Percentiles rank a stretch among this genome's conserved stretches.
These are phyloP conservation scores for Castanea crenata DNA, from an alignment of 306 rosid species.

Conservation along the genomic window DNA sequence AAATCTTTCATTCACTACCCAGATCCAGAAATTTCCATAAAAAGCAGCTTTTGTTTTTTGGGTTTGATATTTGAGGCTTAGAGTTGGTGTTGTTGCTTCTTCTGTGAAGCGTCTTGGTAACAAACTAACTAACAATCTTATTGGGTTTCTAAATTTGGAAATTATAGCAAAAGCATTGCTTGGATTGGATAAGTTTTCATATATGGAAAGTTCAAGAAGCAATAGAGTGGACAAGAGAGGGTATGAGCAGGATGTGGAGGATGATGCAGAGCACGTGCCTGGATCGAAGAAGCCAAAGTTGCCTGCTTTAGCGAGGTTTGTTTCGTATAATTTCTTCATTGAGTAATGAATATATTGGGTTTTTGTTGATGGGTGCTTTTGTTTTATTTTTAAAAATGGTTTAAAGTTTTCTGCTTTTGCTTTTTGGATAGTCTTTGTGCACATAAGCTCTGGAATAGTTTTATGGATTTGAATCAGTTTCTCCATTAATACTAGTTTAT, in stretches of 20 bases:
- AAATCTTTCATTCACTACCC: constrained; percentile 18
- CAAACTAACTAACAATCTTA: not conserved
- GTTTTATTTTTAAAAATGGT: not conserved
- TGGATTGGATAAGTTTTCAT: constrained; percentile 47
- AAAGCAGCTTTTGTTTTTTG: constrained; percentile 4
- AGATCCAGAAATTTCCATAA: constrained; percentile 33
- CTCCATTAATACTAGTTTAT: too few relatives aligned
- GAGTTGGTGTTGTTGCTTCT: not conserved
- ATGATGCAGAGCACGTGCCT: constrained; percentile 31
- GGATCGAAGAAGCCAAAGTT: constrained; percentile 61
- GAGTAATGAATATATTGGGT: not conserved
- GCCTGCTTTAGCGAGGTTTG: constrained; percentile 80
- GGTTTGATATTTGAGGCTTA: constrained; percentile 21
- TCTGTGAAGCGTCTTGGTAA: constrained; percentile 45
- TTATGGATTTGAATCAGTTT: not conserved
- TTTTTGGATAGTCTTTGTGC: not conserved
- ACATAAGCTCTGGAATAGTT: not conserved
- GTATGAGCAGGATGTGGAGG: constrained; percentile 38
- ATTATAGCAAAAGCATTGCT: constrained; percentile 17
- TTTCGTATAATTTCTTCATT: not conserved
- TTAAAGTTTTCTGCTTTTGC: not conserved
- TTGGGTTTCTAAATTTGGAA: constrained; percentile 46
- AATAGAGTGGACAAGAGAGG: constrained; percentile 63
- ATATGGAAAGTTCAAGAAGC: constrained; percentile 65
- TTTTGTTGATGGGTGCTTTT: not conserved